Evolutionary conservation across 768 basidiomycete genomes (phyloP), one percentile per base, ranked within the genome.

Genomic region (Astraeus odoratus): DNA sequence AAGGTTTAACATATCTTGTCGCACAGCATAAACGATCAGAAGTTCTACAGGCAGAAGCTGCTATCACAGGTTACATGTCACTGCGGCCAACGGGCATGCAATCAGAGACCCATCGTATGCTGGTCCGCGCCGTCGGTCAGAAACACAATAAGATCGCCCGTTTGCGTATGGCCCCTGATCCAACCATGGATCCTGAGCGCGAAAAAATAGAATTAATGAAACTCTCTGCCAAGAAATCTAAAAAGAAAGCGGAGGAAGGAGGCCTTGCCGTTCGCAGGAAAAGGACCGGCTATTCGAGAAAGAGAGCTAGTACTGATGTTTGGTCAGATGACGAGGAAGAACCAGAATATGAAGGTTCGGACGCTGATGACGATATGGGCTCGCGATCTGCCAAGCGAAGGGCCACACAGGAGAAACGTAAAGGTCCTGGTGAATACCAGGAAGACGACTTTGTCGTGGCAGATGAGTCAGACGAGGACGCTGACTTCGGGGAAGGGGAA

Each of bases 31-130:
- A 90, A 60, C 79, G 83, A 36, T 83, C 86, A 2, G 81, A 85
- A 52, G 81, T 94, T 15, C 73, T 90, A n/a, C 91, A 94, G 63
- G 76, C 87, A 20, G 90, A 93, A 59, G 83, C 86, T 3, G 69
- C 84, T 48, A 72, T 93, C 46, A 86, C 87, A 2, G 91, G 91
- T 31, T 80, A 82, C 56, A 83, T 94, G 78, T 75, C 80, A 33
- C 70, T 95, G 48, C 82, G 84, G 3, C 92, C 92, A 3, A 86
- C 88, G 3, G 85, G 86, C 47, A 91, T 93, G 84, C 84, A 91
- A 59, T 86, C 85, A 4, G 84, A 87, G 63, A 88, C 88, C 12
- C 91, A 95, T 63, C 79, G 86, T 41, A 84, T 89, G 78, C 74
- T 94, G 30, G 92, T 91, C 6, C 81, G 83, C 29, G 82, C 87